Percentiles rank a stretch among this genome's conserved stretches.
These are phyloP conservation scores for Cladobotryum protrusum DNA, from an alignment of 2,329 filamentous ascomycete species.

Conservation along the genomic window DNA sequence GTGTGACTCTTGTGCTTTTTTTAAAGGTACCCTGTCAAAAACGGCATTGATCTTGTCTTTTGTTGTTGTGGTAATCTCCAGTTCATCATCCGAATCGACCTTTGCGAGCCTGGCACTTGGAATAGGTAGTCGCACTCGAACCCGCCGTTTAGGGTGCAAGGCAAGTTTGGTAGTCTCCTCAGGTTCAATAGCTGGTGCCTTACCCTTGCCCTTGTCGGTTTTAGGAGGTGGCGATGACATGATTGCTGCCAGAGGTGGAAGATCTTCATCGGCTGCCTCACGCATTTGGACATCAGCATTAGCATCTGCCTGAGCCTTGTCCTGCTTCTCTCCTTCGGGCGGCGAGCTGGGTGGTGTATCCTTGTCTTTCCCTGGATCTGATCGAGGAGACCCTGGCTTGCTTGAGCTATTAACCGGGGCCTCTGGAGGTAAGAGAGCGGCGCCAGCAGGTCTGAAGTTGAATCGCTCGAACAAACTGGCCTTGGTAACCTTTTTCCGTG, in stretches of 20 bases:
- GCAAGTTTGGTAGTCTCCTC: constrained; percentile 17
- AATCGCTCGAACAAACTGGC: constrained; percentile 77
- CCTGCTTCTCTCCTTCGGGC: constrained; percentile 31
- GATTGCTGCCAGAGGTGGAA: constrained; percentile 34
- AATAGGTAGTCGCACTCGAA: constrained; percentile 45
- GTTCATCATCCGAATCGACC: constrained; percentile 50
- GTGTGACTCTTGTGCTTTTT: constrained; percentile 55
- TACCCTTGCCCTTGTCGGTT: constrained; percentile 56
- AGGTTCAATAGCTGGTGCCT: constrained; percentile 30
- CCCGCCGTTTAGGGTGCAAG: constrained; percentile 36
- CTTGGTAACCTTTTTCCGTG: constrained; percentile 85
- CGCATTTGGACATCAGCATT: constrained; percentile 9
- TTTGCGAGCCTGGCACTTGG: constrained; percentile 32
- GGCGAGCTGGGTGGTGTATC: constrained; percentile 71
- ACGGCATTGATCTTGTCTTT: constrained; percentile 53
- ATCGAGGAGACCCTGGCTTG: constrained; percentile 43
- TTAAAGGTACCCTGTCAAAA: constrained; percentile 63
- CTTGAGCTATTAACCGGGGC: constrained; percentile 49
- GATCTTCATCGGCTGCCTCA: constrained; percentile 26
- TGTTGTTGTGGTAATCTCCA: constrained; percentile 53
- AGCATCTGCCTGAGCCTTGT: constrained; percentile 3
- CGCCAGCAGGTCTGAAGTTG: constrained; percentile 55
- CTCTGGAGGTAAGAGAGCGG: constrained; percentile 21
- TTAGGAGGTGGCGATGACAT: constrained; percentile 25
- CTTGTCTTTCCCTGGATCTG: constrained; percentile 45